A percentile compares a stretch with the other conserved stretches of the same genome.
phyloP scores from a whole-genome alignment of 768 basidiomycete species.

The Cubamyces sp. region DNA sequence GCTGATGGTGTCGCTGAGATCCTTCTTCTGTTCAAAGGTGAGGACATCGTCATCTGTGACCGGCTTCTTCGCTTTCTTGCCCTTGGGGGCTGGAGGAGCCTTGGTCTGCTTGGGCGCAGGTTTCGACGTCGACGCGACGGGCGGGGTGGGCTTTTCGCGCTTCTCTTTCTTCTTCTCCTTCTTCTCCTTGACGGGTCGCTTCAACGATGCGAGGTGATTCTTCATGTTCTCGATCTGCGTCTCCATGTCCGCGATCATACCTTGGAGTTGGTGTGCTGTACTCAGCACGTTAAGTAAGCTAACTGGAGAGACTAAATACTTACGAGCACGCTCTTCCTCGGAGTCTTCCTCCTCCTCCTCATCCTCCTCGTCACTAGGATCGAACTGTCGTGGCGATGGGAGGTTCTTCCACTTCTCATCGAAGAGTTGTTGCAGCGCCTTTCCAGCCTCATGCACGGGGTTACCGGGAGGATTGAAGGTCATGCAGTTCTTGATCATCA shows the following conservation, averaged over 20 bases:
- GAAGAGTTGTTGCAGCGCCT: conserved; percentile 84
- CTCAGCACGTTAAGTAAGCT: conserved; percentile 24
- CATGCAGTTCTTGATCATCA: conserved; percentile 95
- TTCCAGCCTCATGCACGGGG: conserved; percentile 84
- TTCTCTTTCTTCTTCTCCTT: conserved; percentile 75
- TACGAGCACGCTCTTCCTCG: conserved; percentile 73
- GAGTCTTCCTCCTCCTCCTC: conserved; percentile 66
- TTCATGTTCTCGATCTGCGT: conserved; percentile 80
- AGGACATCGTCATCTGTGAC: conserved; percentile 78
- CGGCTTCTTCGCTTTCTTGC: conserved; percentile 65
- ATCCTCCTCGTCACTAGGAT: conserved; percentile 60
- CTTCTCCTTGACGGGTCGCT: conserved; percentile 54
- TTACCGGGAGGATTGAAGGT: conserved; percentile 90
- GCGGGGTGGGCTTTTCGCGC: conserved; percentile 39
- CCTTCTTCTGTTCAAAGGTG: conserved; percentile 97
- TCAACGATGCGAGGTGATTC: conserved; percentile 67
- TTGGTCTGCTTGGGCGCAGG: conserved; percentile 45
- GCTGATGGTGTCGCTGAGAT: conserved; percentile 92
- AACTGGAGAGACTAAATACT: conserved; percentile 34
- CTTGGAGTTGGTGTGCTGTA: conserved; percentile 44
- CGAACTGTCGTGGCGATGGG: conserved; percentile 55
- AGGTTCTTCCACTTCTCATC: conserved; percentile 89
- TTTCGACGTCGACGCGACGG: conserved; percentile 70
- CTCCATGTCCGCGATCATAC: conserved; percentile 77
- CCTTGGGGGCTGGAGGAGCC: conserved; percentile 51